Percentiles rank a stretch among this genome's conserved stretches.
These are phyloP conservation scores for Komagataella pseudopastoris DNA, from an alignment of 805 yeast species.

Conservation along the genomic window DNA sequence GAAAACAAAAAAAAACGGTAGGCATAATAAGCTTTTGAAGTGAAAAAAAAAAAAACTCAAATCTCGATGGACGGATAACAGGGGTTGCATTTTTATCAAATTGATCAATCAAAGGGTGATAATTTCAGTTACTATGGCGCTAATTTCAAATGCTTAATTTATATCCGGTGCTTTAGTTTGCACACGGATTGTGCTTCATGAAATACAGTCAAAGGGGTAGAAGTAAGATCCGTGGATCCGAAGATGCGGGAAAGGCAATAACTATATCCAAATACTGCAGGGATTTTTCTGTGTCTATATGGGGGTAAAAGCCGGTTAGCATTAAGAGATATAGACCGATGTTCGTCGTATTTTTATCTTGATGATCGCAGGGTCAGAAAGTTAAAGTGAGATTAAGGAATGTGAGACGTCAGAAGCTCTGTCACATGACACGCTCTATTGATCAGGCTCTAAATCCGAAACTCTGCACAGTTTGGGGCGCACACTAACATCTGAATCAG, in stretches of 20 bases:
- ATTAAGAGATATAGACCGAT: no score
- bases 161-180: not conserved
- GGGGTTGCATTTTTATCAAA: not conserved
- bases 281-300: no score
- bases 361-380: not conserved
- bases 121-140: not conserved
- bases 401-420: not conserved
- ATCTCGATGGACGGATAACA: not conserved
- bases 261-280: not conserved
- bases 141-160: not conserved
- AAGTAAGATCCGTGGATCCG: not conserved
- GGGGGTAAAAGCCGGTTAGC: not conserved
- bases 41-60: no score
- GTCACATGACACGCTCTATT: not conserved
- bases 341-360: not conserved
- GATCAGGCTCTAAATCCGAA: not conserved
- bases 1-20: not conserved
- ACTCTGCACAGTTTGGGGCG: not conserved
- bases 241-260: not conserved
- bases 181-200: not conserved
- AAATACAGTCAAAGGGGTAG: not conserved
- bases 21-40: not conserved
- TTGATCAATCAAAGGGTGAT: not conserved
- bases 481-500: no score
- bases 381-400: not conserved